These are phyloP conservation scores for Coemansia sp. DNA, from an alignment of 192 early-diverging fungal species.

Conservation along the genomic window DNA sequence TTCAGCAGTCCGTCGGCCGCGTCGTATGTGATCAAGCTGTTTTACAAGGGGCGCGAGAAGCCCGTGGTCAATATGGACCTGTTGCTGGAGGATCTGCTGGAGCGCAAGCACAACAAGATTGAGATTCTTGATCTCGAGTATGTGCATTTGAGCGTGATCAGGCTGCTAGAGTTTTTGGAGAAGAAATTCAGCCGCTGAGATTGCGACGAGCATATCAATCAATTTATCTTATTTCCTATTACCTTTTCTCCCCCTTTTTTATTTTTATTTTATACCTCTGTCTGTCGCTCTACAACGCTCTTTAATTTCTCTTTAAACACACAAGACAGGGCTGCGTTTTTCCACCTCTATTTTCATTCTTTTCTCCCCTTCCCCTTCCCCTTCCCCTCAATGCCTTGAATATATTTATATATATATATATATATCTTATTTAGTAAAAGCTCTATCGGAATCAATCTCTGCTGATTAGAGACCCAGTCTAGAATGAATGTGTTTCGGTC, in stretches of 20 bases:
- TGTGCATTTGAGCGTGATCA: slow-evolving; percentile 84
- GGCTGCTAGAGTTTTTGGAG: slow-evolving; percentile 75
- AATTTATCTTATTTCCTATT: slow-evolving; percentile 5
- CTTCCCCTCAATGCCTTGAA: too few species aligned
- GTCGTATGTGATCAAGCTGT: slow-evolving; percentile 84
- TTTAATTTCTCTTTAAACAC: too few species aligned
- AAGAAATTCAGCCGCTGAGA: slow-evolving; percentile 62
- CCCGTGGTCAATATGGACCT: slow-evolving; percentile 96
- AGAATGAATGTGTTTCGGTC: too few species aligned
- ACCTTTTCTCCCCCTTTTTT: slow-evolving; percentile 6
- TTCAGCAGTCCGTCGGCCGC: slow-evolving; percentile 84
- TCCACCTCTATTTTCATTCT: not conserved
- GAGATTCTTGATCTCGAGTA: slow-evolving; percentile 87
- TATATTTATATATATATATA: too few species aligned
- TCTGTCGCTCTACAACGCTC: not conserved
- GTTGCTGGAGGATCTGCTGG: slow-evolving; percentile 77
- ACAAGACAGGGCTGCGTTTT: not conserved
- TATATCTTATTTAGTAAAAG: too few species aligned
- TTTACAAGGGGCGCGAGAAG: slow-evolving; percentile 88
- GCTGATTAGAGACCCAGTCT: too few species aligned
- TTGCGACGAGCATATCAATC: not conserved
- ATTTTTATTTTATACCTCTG: not conserved
- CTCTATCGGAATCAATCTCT: too few species aligned
- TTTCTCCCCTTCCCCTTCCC: too few species aligned
- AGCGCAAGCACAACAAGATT: slow-evolving; percentile 89